Evolutionary conservation across 2,329 filamentous ascomycete genomes (phyloP), one percentile per base, ranked within the genome.

Genomic region (Diaporthe capsici): DNA sequence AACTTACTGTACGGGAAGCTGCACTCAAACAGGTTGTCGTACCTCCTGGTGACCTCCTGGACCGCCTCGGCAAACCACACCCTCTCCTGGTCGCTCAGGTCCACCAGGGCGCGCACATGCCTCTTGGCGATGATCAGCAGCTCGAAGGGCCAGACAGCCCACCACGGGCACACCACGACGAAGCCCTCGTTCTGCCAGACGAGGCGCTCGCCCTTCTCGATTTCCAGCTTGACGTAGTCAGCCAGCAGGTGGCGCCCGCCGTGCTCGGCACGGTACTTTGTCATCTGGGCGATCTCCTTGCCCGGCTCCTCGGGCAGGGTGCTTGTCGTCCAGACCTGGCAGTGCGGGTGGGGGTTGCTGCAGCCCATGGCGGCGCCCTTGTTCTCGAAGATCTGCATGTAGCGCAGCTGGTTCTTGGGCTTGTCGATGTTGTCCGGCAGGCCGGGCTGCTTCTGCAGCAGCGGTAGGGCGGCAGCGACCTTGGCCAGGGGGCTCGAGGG

Each of bases 361-460:
- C 97, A 99, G 71, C 97, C 97, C 97, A 99, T 99, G 15, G 96
- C 95, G 1, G 94, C 92, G 71, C 97, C 97, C 86, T 99, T 99
- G 88, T 99, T 99, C 86, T 99, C 97, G 78, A 99, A 99, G 78
- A 99, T 98, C 83, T 99, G 97, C 96, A 99, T 98, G 86, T 98
- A 98, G 72, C 94, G 92, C 81, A 98, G 95, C 84, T 98, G 95
- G 72, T 94, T 90, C 71, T 89, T 91, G 6, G 95, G 93, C 39
- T 86, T 85, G 10, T 85, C 79, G 25, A 90, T 82, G 34, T 82
- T 76, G 75, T 81, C 82, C 75, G 85, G 82, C 6, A 81, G 79
- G 3, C 82, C 75, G 82, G 87, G 80, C 2, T 84, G 80, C 7
- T 71, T 71, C n/a, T 76, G 67, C 51, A 86, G 82, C 10, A 89